These are phyloP conservation scores for Xylariaceae sp. DNA, from an alignment of 2,329 filamentous ascomycete species.

Conservation along the genomic window DNA sequence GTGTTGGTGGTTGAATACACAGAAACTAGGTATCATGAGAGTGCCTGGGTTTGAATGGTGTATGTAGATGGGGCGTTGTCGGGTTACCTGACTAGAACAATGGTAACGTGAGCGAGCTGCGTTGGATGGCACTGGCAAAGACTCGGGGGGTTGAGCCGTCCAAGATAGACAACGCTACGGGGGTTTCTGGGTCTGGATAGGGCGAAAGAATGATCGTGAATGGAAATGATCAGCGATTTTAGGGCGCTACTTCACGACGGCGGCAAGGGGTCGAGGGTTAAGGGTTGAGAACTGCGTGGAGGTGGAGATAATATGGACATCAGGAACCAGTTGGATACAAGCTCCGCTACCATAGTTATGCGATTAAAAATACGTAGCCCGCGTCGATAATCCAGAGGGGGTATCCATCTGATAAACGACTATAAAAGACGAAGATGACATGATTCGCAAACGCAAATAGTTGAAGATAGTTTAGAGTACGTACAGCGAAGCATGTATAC, in stretches of 20 bases:
- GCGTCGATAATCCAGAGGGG: no score
- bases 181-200: slow-evolving; percentile 35
- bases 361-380: neutral
- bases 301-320: slow-evolving; percentile 1
- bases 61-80: slow-evolving; percentile 15
- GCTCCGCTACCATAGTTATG: neutral
- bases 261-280: slow-evolving; percentile 29
- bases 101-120: neutral
- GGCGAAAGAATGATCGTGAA: slow-evolving; percentile 30
- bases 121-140: neutral
- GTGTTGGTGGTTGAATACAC: slow-evolving; percentile 19
- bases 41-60: slow-evolving; percentile 12
- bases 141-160: slow-evolving; percentile 22
- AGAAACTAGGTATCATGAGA: slow-evolving; percentile 21
- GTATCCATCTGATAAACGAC: no score
- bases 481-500: no score
- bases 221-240: slow-evolving; percentile 37
- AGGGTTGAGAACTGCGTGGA: slow-evolving; percentile 1
- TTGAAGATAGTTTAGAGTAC: no score
- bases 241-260: slow-evolving; percentile 35
- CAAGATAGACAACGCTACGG: slow-evolving; percentile 26
- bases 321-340: neutral
- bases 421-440: no score
- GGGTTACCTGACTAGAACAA: slow-evolving; percentile 27
- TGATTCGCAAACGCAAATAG: no score